Percentiles rank a stretch among this genome's conserved stretches.
phyloP scores from a whole-genome alignment of 78 protist species.

The Carpediemonas membranifera region DNA sequence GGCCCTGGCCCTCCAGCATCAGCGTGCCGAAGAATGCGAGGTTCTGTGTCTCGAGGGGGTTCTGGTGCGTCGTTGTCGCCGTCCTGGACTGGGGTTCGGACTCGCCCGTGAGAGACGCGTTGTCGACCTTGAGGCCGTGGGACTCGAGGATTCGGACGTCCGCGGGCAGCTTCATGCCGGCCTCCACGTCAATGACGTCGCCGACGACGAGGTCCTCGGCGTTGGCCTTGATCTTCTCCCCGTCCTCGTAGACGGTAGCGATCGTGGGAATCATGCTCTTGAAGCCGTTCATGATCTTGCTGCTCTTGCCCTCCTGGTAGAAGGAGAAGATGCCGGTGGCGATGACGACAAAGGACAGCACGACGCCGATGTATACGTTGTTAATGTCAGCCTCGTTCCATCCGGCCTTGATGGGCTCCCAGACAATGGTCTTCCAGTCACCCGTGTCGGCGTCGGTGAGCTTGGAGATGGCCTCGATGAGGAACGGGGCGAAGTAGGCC shows the following conservation, averaged over 20 bases:
- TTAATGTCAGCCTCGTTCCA: background rate
- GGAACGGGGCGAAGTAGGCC: background rate
- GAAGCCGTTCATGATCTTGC: conserved; percentile 65
- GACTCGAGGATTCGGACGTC: conserved; percentile 64
- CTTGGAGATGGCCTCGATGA: background rate
- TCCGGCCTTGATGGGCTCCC: no score
- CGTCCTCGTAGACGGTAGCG: conserved; percentile 54
- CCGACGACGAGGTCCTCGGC: conserved; percentile 59
- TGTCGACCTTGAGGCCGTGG: conserved; percentile 45
- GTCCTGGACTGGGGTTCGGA: conserved; percentile 56
- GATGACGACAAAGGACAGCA: conserved; percentile 63
- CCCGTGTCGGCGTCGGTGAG: no score
- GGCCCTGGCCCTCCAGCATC: conserved; percentile 56
- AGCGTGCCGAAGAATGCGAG: conserved; percentile 59
- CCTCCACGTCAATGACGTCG: conserved; percentile 45
- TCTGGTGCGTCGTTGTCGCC: conserved; percentile 35
- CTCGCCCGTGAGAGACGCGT: conserved; percentile 83
- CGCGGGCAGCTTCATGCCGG: conserved; percentile 75
- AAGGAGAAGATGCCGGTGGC: conserved; percentile 61
- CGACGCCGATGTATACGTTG: conserved; percentile 44
- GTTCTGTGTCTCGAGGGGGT: conserved; percentile 54
- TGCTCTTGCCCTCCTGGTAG: conserved; percentile 61
- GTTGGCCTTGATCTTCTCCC: background rate
- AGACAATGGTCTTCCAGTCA: no score
- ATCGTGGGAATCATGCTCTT: conserved; percentile 42